Evolutionary conservation across 2,329 filamentous ascomycete species (phyloP), one percentile per base, ranked within the genome.

Genomic region (Trichoderma polysporum): DNA sequence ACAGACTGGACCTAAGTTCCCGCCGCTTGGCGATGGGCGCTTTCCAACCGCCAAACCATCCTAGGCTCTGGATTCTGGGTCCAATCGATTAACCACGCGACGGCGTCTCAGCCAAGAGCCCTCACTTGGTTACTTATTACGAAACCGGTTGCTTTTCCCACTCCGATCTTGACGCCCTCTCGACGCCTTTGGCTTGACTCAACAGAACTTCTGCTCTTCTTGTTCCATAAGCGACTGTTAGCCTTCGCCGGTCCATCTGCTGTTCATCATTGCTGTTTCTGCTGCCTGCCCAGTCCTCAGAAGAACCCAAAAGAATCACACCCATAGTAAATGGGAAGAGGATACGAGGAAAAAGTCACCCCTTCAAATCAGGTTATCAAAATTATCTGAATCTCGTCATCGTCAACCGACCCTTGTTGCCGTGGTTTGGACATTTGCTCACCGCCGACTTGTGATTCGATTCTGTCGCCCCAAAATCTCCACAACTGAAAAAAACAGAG

Each of bases 391-490:
- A 66, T 66, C 62, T 57, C 62, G 54, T 66, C 62, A 58, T 66
- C 62, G 52, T 33, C 62, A 57, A 47, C 52, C 31, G 7, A 66
- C 33, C 62, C 62, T 58, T 19, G 62, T 49, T 50, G 31, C 41
- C 17, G 53, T 49, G 52, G 62, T 52, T 58, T 41, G 22, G 12
- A 10, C 41, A 29, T 52, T 53, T 27, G 41, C 56, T 66, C 63
- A 66, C 63, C 63, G 63, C 63, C 56, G 63, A 60, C 63, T 66
- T 54, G 63, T 52, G 52, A 58, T 66, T 66, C 45, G 62, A 58
- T 35, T 54, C 50, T 54, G 27, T 45, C 25, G 19, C 37, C 31
- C 17, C 17, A 45, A 64, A 17, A 35, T 47, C 50, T 56, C 61
- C 61, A 64, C 61, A 64, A 29, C 50, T 53, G 37, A 33, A 33